Conservation (phyloP, 768 basidiomycete species). For the Tremella mesenterica region DNA sequence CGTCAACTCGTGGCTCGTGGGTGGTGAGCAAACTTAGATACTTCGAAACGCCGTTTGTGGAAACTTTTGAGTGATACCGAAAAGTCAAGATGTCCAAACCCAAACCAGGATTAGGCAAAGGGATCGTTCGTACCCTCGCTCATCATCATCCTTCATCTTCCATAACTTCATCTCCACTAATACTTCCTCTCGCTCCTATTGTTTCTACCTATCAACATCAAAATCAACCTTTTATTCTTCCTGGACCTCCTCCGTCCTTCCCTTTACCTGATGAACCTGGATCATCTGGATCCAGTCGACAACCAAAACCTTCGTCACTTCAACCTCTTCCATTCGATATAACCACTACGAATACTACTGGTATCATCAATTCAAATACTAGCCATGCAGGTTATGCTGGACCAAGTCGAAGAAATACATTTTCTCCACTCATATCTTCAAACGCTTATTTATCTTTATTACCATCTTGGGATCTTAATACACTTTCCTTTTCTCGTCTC, state of each 20-base stretch:
- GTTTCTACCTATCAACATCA: conserved; percentile 13
- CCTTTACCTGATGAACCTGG: not conserved
- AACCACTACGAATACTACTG: not conserved
- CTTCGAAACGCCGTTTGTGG: too few relatives aligned
- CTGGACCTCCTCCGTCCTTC: not conserved
- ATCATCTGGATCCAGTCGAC: too few relatives aligned
- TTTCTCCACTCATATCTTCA: conserved; percentile 3
- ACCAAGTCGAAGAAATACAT: not conserved
- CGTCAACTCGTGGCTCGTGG: too few relatives aligned
- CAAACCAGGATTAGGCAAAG: conserved; percentile 33
- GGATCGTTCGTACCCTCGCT: conserved; percentile 28
- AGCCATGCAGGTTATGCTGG: not conserved
- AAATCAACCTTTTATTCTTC: not conserved
- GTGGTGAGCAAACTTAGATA: too few relatives aligned
- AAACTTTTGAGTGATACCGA: too few relatives aligned
- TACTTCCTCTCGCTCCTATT: conserved; percentile 11
- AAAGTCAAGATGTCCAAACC: conserved; percentile 30
- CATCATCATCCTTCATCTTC: conserved; percentile 13
- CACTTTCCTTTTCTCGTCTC: not conserved
- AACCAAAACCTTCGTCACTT: too few relatives aligned
- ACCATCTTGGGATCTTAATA: conserved; percentile 17
- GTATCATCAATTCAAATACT: conserved; percentile 1
- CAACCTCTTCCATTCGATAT: conserved; percentile 4
- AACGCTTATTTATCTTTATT: conserved; percentile 16
- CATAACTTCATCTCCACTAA: not conserved